These are phyloP conservation scores for Trichoderma arundinaceum DNA, from an alignment of 2,329 filamentous ascomycete genomes.

Conservation along the genomic window DNA sequence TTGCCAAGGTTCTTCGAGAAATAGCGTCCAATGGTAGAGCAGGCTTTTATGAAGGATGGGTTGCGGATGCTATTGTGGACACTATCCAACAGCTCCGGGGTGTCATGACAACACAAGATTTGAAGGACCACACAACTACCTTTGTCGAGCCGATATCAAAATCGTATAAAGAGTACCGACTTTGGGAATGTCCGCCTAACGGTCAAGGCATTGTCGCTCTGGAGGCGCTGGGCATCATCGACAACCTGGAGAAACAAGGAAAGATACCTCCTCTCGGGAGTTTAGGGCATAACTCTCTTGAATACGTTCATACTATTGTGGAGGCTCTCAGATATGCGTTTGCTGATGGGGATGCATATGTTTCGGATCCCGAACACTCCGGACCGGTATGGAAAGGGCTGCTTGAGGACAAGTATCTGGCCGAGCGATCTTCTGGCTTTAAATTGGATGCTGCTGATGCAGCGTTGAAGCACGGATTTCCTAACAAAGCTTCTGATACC, in stretches of 20 bases:
- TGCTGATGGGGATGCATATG: slow-evolving; percentile 20
- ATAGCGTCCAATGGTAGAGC: slow-evolving; percentile 16
- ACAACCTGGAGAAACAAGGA: neutral
- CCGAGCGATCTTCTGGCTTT: slow-evolving; percentile 5
- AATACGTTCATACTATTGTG: slow-evolving; percentile 16
- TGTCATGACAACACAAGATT: slow-evolving; percentile 17
- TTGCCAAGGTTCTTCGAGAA: slow-evolving; percentile 19
- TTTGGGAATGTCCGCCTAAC: slow-evolving; percentile 25
- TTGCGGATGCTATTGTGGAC: slow-evolving; percentile 14
- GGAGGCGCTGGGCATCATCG: slow-evolving; percentile 23
- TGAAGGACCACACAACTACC: slow-evolving; percentile 14
- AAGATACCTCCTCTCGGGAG: slow-evolving; percentile 12
- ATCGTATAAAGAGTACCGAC: slow-evolving; percentile 1
- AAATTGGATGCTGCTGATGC: neutral
- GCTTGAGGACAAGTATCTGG: slow-evolving; percentile 2
- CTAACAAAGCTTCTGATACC: slow-evolving; percentile 1
- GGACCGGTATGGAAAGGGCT: neutral
- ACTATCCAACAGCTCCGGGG: slow-evolving; percentile 6
- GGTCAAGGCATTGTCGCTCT: slow-evolving; percentile 25
- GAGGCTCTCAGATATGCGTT: slow-evolving; percentile 18
- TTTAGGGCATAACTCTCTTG: slow-evolving; percentile 7
- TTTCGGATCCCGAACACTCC: slow-evolving; percentile 26
- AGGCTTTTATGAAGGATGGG: slow-evolving; percentile 26
- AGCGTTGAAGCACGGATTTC: slow-evolving; percentile 18
- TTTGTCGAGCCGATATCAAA: slow-evolving; percentile 25